Evolutionary conservation across 2,329 filamentous ascomycete species (phyloP), one percentile per base, ranked within the genome.

Genomic region (Hirsutella rhossiliensis): DNA sequence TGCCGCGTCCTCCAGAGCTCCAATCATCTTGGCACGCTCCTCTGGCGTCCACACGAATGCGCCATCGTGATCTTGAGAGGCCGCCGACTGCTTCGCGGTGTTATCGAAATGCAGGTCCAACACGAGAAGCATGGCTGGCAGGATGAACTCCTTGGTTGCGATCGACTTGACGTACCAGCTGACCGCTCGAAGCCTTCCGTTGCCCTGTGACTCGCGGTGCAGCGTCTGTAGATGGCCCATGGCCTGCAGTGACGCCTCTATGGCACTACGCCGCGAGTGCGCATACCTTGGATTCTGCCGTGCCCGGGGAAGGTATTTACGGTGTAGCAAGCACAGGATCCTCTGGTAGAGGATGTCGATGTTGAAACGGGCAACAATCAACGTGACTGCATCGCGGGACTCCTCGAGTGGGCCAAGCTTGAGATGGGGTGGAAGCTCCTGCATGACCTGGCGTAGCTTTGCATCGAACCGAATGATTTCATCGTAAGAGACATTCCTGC

Each of bases 301-400:
- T 5, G 88, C 85, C 47, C 81, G 77, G n/a, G 77, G 71, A 46
- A 95, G 74, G 60, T 92, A 96, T 50, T 88, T 88, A 42, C 88
- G 77, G 61, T 98, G 92, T 34, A 98, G 74, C 19, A 95, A 76
- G 54, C 87, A 94, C 54, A 94, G 75, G 17, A 88, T 84, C 64
- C 94, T 95, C 50, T 94, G 80, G 57, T 88, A 94, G 5, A 96
- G 66, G 41, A 92, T 82, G 48, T 92, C 86, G 29, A 96, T 68
- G 45, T 84, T 84, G 58, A 88, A 89, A 27, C 89, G 80, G 42
- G 89, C 84, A 67, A 94, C 83, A 46, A 96, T 81, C 47, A 92
- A 75, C 23, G 87, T 85, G 60, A 92, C 80, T 17, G 94, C 81
- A 54, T 95, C 89, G 40, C 80, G 72, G 5, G 78, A 81, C 44